Evolutionary conservation across 148 eudicot species (phyloP).

Genomic region (Vaccinium macrocarpon): DNA sequence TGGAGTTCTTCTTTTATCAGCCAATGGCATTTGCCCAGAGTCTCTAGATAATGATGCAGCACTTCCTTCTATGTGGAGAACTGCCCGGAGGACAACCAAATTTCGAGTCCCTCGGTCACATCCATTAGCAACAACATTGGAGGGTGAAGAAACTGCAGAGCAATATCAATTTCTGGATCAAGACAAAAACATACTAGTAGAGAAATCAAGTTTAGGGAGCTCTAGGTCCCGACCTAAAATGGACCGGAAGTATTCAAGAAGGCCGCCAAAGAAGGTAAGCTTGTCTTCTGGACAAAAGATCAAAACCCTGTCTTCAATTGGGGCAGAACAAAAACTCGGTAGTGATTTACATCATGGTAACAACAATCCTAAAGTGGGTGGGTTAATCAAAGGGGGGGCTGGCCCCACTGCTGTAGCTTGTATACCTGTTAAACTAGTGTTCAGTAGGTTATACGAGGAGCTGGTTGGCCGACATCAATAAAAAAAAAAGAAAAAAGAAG

Average conservation of each 20-base stretch:
- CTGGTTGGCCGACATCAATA: slow-evolving; percentile 63
- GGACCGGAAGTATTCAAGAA: slow-evolving; percentile 35
- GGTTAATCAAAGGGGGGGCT: slow-evolving; percentile 55
- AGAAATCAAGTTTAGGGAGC: slow-evolving; percentile 34
- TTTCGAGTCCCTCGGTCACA: slow-evolving; percentile 65
- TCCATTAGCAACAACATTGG: slow-evolving; percentile 39
- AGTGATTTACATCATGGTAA: slow-evolving; percentile 27
- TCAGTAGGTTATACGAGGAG: slow-evolving; percentile 85
- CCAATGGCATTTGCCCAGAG: slow-evolving; percentile 29
- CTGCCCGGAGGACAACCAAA: slow-evolving; percentile 76
- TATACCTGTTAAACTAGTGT: slow-evolving; percentile 86
- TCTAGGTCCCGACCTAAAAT: slow-evolving; percentile 27
- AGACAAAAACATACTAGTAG: slow-evolving; percentile 30
- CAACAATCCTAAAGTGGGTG: slow-evolving; percentile 37
- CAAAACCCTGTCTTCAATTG: slow-evolving; percentile 64
- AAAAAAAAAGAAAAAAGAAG: too few species aligned
- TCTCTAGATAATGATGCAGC: slow-evolving; percentile 30
- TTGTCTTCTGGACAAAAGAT: slow-evolving; percentile 62
- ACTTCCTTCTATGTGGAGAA: slow-evolving; percentile 64
- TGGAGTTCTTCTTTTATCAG: slow-evolving; percentile 41
- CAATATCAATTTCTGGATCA: slow-evolving; percentile 33
- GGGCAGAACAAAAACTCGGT: slow-evolving; percentile 45
- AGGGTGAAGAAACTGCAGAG: slow-evolving; percentile 36
- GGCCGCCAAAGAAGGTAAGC: slow-evolving; percentile 43
- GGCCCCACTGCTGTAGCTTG: slow-evolving; percentile 75